Base-by-base conservation (phyloP, 192 early-diverging fungal species). In the Umbelopsis sp. region DNA sequence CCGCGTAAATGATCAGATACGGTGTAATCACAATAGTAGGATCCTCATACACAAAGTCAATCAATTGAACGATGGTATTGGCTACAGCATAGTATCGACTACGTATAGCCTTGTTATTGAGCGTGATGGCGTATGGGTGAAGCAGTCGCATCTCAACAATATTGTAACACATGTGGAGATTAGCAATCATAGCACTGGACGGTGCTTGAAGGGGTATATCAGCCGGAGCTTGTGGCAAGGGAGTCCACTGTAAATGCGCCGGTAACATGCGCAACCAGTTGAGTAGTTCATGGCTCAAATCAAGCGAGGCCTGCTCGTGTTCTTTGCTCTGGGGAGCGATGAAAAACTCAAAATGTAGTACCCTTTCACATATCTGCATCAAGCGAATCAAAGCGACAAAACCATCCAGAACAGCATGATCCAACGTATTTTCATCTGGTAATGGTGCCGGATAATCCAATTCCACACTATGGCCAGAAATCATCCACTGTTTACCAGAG, bases 281-380 rank as follows among this genome's bases (percentile, higher is more conserved):
- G 10, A 70, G 16, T 45, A 75, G 49, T 45, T 75, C 74, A 30
- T 74, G 68, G 44, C 68, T 67, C 18, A 74, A 49, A 35, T 68
- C 65, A 35, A 74, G 53, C 27, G 55, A 53, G 64, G 65, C 47
- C 53, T 74, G 72, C 18, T 74, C 72, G 44, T 74, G 67, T 37
- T 67, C 55, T 61, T 71, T 52, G 20, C 25, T 45, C 9, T 75
- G 67, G n/a, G 72, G 75, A 12, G 64, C 64, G 25, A 49, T 53
- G 35, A 69, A 69, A 35, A 16, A 71, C 47, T 45, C 61, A 49
- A 68, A 48, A 15, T 68, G 61, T 21, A 76, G 46, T 2, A 48
- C 67, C 6, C 64, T 22, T 52, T 79, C 78, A 1, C 65, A 52
- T n/a, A 79, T 46, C 46, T 79, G 73, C 73, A 74, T 70, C 8